Base-by-base conservation (phyloP, 345 rosid genomes). In the Mangifera indica region DNA sequence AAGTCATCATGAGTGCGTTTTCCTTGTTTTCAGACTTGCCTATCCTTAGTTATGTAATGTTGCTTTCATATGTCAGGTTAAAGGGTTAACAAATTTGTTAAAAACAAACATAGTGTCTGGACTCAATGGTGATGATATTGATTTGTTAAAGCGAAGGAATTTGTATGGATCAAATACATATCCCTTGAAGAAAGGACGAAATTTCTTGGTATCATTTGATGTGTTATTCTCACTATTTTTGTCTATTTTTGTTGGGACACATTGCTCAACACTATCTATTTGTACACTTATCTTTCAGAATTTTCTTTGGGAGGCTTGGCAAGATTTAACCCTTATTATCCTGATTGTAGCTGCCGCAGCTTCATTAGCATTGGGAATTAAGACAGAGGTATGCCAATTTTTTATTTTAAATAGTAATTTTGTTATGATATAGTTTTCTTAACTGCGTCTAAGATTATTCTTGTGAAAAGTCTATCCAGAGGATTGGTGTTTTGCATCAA, bases 261-360 rank as follows among this genome's bases (percentile, higher is more conserved):
- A 60, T 51, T 70, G 72, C 40, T 80, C 57, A 69, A 57, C 70
- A 6, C 71, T 18, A 49, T 55, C 61, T 12, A 63, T 59, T 26
- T 37, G 24, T 71, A 22, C 63, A 75, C 72, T 74, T 42, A 42
- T 76, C 58, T 78, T 73, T 60, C 77, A 93, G 99, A 88, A 84
- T 81, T 95, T 95, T 88, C 96, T 92, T 34, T 92, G 98, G 98
- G 98, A 94, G 84, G 98, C 98, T 55, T 95, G 98, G 96, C 99
- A 92, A 83, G 99, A 95, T 85, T 84, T 95, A 75, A 92, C 93
- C 61, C 96, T 95, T 37, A 86, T 95, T 72, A 95, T 95, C 83
- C 83, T 95, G 87, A 93, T 91, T 67, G 75, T 93, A 73, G 98
- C 99, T 5, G 99, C 99, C 37, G 40, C 83, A 34, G 89, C 87